Evolutionary conservation across 768 basidiomycete species (phyloP), one percentile per base, ranked within the genome.

Genomic region (Lentinus tigrinus): DNA sequence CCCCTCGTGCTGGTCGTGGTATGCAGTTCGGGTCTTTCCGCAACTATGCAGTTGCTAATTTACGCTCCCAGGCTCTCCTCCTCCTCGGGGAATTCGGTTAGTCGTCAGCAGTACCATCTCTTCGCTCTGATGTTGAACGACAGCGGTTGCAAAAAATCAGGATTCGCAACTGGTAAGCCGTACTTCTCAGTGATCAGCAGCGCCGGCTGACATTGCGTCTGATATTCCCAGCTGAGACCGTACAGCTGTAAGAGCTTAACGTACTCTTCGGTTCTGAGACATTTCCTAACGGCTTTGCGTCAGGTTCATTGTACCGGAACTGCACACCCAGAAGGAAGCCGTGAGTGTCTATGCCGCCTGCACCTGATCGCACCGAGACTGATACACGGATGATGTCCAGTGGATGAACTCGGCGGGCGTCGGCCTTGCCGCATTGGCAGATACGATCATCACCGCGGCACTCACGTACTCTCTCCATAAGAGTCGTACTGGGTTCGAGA

Each of bases 381-480:
- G 19, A 19, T 16, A 17, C 14, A 16, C 16, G 6, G 6, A 17
- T 19, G 19, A 2, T 23, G n/a, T 14, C 13, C 31, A 58, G 57
- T 58, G 57, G 57, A 58, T 58, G 47, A 58, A 54, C 31, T 58
- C 52, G 13, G 47, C 57, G 3, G 57, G 57, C 9, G 52, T 58
- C 23, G 57, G 57, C 5, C 39, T 49, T 38, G 57, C 57, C 8
- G 52, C 52, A 28, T n/a, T 54, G 3, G 57, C 57, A 9, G 57
- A 58, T 37, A 49, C 39, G n/a, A 23, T 59, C 31, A 27, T 54
- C 9, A 54, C 52, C 36, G 31, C 31, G 2, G 52, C 58, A 9
- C 47, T 59, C 26, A 54, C 48, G 28, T 43, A 54, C 28, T 48
- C 37, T 9, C 19, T 54, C 8, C 57, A 50, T 19, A 28, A 31